A percentile compares a stretch with the other conserved stretches of the same genome.
phyloP scores from a whole-genome alignment of 192 early-diverging fungal species.

The Spizellomyces sp. region DNA sequence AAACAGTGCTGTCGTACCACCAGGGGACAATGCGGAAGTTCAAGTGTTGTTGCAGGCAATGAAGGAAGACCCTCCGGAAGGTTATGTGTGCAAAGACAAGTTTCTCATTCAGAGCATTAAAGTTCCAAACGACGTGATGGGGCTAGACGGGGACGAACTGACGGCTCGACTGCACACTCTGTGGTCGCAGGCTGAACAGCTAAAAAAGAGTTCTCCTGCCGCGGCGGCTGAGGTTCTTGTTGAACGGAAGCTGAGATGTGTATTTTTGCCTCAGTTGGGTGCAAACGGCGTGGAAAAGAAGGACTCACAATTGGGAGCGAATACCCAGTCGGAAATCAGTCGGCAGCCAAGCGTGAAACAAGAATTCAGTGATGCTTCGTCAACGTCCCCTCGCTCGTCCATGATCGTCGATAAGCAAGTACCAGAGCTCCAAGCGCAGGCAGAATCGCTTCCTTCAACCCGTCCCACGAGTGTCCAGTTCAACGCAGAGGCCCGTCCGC shows the following conservation, averaged over 20 bases:
- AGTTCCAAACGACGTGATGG: conserved; percentile 69
- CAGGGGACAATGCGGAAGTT: conserved; percentile 52
- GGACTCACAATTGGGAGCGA: neutral
- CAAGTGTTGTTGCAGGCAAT: conserved; percentile 89
- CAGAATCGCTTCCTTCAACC: neutral
- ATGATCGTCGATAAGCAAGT: neutral
- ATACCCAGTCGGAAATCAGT: neutral
- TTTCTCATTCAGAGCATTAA: conserved; percentile 90
- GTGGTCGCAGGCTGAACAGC: conserved; percentile 50
- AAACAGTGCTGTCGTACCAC: conserved; percentile 80
- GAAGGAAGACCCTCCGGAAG: conserved; percentile 75
- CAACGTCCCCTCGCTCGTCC: neutral
- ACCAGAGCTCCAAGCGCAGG: neutral
- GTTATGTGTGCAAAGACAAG: conserved; percentile 93
- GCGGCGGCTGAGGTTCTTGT: conserved; percentile 35
- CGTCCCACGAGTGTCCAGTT: neutral
- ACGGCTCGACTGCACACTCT: conserved; percentile 34
- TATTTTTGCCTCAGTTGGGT: conserved; percentile 24
- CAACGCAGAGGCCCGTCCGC: neutral
- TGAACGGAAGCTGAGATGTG: conserved; percentile 51
- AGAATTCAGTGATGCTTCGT: conserved; percentile 2
- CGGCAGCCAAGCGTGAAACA: conserved; percentile 7
- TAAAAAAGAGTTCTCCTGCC: conserved; percentile 35
- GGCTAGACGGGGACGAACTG: conserved; percentile 61
- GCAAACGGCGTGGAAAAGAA: neutral